Percentiles rank a stretch among this genome's conserved stretches.
Evolutionary conservation across 768 basidiomycete species (phyloP).

Genomic region (Leccinum disarticulatum): DNA sequence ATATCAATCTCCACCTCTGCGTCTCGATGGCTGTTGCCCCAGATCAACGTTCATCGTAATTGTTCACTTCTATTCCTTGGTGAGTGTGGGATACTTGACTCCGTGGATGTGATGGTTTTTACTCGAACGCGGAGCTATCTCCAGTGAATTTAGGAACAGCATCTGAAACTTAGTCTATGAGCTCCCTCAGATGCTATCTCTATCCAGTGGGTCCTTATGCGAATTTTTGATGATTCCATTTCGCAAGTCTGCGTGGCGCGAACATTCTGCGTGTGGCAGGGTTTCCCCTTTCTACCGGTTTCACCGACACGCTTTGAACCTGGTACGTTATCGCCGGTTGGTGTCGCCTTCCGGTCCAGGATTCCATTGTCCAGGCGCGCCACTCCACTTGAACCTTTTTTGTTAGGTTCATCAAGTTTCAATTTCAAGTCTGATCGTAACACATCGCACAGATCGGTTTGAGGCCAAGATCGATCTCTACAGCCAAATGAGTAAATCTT

Average conservation of each 20-base stretch:
- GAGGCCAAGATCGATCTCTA: not conserved
- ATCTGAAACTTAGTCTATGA: not conserved
- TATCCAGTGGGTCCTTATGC: not conserved
- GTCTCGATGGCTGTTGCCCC: not conserved
- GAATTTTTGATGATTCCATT: not conserved
- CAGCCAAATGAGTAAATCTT: not conserved
- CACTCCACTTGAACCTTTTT: not conserved
- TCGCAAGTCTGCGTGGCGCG: not conserved
- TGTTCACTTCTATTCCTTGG: not conserved
- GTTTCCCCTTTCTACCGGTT: not conserved
- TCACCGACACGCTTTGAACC: not conserved
- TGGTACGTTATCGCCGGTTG: not conserved
- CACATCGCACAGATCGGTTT: not conserved
- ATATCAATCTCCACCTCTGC: not conserved
- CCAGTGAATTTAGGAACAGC: not conserved
- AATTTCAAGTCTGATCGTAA: not conserved
- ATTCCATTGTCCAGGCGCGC: not conserved
- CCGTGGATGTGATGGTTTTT: conserved; percentile 1
- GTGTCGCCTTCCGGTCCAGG: not conserved
- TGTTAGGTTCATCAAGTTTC: not conserved
- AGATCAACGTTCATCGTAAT: not conserved
- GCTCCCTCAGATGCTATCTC: not conserved
- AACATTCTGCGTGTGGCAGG: not conserved
- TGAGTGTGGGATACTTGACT: not conserved
- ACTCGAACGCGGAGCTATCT: not conserved